Percentiles rank a stretch among this genome's conserved stretches.
Conservation (phyloP, 2,329 filamentous ascomycete genomes). For the Aspergillus bombycis region DNA sequence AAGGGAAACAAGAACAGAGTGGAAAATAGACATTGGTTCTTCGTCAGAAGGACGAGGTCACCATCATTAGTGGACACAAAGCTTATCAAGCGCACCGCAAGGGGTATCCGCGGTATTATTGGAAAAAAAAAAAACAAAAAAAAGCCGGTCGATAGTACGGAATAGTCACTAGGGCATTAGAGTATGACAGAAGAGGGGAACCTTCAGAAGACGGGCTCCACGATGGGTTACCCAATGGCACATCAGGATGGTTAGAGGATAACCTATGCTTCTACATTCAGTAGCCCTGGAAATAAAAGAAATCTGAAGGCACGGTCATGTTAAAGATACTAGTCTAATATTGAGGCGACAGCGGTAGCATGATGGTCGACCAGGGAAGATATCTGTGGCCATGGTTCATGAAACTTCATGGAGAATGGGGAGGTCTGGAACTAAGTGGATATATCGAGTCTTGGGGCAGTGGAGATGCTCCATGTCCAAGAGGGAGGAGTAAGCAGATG, state of each 20-base stretch:
- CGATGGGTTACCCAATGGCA: background rate
- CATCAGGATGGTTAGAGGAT: background rate
- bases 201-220: background rate
- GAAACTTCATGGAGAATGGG: background rate
- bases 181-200: background rate
- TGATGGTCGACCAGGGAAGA: background rate
- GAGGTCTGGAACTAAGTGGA: background rate
- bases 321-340: background rate
- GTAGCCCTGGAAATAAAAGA: background rate
- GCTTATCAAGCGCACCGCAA: constrained; percentile 34
- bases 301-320: background rate
- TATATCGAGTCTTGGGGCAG: background rate
- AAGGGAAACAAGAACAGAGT: constrained; percentile 12
- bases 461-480: background rate
- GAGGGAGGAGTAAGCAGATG: background rate
- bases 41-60: constrained; percentile 8
- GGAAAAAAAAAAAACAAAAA: too few relatives aligned
- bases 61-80: constrained; percentile 16
- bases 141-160: constrained; percentile 24
- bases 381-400: background rate
- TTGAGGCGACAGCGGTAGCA: background rate
- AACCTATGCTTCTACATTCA: background rate
- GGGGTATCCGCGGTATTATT: constrained; percentile 23
- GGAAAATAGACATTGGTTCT: constrained; percentile 12
- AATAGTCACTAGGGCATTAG: constrained; percentile 4